Evolutionary conservation across 2,329 filamentous ascomycete species (phyloP), one percentile per base, ranked within the genome.

Genomic region (Helicocarpus griseus): DNA sequence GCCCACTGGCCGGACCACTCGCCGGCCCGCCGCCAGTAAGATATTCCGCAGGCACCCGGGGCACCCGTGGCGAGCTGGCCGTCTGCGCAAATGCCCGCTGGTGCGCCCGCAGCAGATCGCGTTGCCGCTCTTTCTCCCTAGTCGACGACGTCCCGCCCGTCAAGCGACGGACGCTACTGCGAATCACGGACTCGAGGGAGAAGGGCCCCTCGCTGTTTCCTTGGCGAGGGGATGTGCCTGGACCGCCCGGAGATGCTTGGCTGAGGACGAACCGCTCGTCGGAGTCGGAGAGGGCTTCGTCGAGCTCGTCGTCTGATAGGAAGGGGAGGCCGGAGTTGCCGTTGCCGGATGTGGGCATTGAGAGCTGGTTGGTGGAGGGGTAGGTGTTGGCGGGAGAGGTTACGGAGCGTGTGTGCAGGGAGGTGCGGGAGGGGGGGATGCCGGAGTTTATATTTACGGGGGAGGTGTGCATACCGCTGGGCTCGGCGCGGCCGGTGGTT

Each of bases 211-310:
- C 70, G 0, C n/a, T n/a, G n/a, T 65, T 64, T n/a, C 58, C 64
- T 52, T 61, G 69, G 50, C 62, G 67, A 39, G 61, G 54, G 53
- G 61, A 65, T 6, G 57, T 38, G 26, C 56, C 49, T 57, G 11
- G 58, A 53, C 52, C 50, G 21, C n/a, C n/a, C n/a, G 58, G 51
- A 4, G 60, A 57, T 40, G 59, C 54, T 48, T 61, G 58, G 51
- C 59, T 60, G 51, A 57, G 57, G 11, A 58, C 44, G 49, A 69
- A 59, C 50, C 84, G 82, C 58, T 95, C 89, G 57, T 89, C 84
- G 0, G 86, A 81, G 65, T 96, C 91, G 0, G 88, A 95, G 58
- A 91, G 85, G 0, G 86, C 77, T 48, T 86, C 87, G 39, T 87
- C 83, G 1, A 76, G 73, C 40, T 95, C 89, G 52, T 95, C 89